Percentiles rank a stretch among this genome's conserved stretches.
Conservation (phyloP, 805 yeast species). For the Candida rishiriensis region DNA sequence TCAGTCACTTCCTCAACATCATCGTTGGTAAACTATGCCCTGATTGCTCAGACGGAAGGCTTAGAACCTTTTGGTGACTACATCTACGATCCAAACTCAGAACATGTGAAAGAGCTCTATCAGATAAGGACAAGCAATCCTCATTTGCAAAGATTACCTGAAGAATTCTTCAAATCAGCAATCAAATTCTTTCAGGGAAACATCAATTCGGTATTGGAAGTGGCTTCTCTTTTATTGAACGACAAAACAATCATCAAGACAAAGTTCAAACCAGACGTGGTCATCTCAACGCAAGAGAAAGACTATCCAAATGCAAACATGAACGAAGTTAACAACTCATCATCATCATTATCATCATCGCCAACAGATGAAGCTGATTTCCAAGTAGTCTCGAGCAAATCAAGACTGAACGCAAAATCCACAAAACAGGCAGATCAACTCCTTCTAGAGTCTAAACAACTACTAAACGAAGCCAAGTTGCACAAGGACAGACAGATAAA, state of each 20-base stretch:
- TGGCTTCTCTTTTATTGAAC: conserved; percentile 29
- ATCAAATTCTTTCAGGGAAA: conserved; percentile 44
- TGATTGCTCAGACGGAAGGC: background rate
- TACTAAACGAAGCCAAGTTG: conserved; percentile 4
- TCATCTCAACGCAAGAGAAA: too few species aligned
- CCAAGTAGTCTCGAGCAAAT: background rate
- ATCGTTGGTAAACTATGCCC: background rate
- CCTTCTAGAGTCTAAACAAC: background rate
- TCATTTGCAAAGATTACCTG: conserved; percentile 32
- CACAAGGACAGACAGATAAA: conserved; percentile 5
- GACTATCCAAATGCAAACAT: background rate
- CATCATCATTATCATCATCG: too few species aligned
- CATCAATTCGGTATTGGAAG: conserved; percentile 31
- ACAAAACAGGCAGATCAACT: conserved; percentile 2
- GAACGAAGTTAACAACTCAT: background rate
- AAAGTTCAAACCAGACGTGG: background rate
- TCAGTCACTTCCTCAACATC: background rate
- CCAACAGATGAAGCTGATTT: background rate
- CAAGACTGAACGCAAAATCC: conserved; percentile 1
- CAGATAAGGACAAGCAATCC: conserved; percentile 31
- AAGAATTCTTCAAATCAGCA: conserved; percentile 35
- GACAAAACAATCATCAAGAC: conserved; percentile 1
- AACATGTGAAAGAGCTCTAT: conserved; percentile 32
- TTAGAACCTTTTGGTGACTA: conserved; percentile 3
- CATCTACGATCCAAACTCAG: conserved; percentile 17